Evolutionary conservation across 345 rosid species (phyloP), one percentile per base, ranked within the genome.

Genomic region (Conringia planisiliqua): DNA sequence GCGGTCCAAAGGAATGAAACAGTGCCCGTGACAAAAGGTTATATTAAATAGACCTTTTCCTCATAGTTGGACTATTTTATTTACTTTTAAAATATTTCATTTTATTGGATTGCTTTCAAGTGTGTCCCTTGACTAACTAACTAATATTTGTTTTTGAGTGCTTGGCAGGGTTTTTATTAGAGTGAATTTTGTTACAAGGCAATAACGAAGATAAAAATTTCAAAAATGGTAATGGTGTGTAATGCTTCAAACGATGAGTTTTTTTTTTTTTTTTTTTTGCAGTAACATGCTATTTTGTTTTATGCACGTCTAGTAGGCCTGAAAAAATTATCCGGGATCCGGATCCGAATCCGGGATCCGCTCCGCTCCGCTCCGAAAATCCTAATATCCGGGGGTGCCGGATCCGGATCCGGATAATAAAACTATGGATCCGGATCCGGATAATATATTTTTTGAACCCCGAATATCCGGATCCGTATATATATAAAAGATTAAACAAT

Each of bases 1-100:
- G 54, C 27, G 68, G 60, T 77, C 72, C 75, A 64, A 55, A 3
- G 79, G 56, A 72, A 72, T 72, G 77, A 66, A 78, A 71, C 81
- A 66, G 77, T 78, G 58, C 33, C 71, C 76, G 66, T 63, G 66
- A 62, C 75, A 56, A 29, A 7, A 70, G 71, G 76, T 56, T 35
- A 16, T 7, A 35, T 72, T 7, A 20, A 50, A 14, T 60, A 61
- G 58, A 76, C 79, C 51, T 69, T 62, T 76, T 76, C 79, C 32
- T 56, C 54, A 27, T 73, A 58, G 22, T 60, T 75, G 68, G 18
- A 50, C 32, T 12, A 22, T 55, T 62, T 1, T 29, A 18, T 13
- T 52, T 32, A 22, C 6, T 32, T 44, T 5, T 14, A 1, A 27
- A 39, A 6, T 22, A 16, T 46, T 47, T 66, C 17, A 14, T 65